A percentile compares a stretch with the other conserved stretches of the same genome.
Conservation (phyloP, 2,329 filamentous ascomycete genomes). For the Zasmidium angulare region DNA sequence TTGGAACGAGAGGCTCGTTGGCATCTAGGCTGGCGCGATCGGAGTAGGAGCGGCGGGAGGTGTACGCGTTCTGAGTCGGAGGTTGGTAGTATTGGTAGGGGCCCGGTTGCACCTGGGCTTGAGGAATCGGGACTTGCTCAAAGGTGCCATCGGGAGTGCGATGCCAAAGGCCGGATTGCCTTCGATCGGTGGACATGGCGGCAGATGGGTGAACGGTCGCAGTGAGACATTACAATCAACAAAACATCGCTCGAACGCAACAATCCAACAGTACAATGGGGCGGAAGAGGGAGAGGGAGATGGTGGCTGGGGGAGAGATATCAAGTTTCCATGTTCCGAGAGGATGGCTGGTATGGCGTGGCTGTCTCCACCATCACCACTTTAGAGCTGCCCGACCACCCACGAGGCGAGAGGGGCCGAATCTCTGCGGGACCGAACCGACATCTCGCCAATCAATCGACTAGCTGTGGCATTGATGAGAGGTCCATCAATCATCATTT, state of each 20-base stretch:
- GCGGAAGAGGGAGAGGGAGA: too few relatives aligned
- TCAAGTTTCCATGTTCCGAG: too few relatives aligned
- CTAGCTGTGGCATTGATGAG: too few relatives aligned
- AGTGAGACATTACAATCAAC: not conserved
- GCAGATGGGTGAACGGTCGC: not conserved
- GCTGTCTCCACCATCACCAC: too few relatives aligned
- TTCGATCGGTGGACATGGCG: conserved; percentile 24
- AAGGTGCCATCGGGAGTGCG: conserved; percentile 25
- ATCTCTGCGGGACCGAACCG: not conserved
- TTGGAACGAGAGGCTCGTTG: conserved; percentile 4
- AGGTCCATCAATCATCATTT: too few relatives aligned
- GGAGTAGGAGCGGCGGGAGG: conserved; percentile 29
- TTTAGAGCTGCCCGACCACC: too few relatives aligned
- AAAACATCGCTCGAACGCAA: conserved; percentile 10
- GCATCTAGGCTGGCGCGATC: conserved; percentile 29
- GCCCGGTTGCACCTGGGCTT: conserved; percentile 14
- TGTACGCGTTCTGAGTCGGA: conserved; percentile 14
- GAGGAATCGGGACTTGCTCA: conserved; percentile 20
- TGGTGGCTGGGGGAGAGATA: conserved; percentile 2
- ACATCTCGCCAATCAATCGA: not conserved
- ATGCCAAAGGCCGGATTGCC: conserved; percentile 33
- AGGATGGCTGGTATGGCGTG: too few relatives aligned
- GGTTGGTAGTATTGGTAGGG: conserved; percentile 35
- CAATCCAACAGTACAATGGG: not conserved
- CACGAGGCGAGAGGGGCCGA: too few relatives aligned